Percentiles rank a stretch among this genome's conserved stretches.
Conservation (phyloP, 305 asterid genomes). For the Fraxinus sp. region DNA sequence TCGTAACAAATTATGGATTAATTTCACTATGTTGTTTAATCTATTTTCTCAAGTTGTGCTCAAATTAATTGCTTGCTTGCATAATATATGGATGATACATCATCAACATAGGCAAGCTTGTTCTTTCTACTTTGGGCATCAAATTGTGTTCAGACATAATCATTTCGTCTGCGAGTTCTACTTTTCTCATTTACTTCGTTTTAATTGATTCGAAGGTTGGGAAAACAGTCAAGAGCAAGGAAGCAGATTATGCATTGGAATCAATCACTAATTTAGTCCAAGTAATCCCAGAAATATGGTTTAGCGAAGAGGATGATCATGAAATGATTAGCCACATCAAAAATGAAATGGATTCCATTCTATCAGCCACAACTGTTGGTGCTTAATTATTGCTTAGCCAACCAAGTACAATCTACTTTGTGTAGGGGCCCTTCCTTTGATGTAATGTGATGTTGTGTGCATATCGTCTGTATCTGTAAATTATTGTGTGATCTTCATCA, state of each 20-base stretch:
- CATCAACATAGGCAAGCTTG: background rate
- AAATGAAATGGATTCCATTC: constrained; percentile 56
- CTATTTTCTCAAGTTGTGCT: too few relatives aligned
- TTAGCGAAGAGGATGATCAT: constrained; percentile 26
- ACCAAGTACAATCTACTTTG: constrained; percentile 17
- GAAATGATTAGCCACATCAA: constrained; percentile 27
- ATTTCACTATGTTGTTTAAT: too few relatives aligned
- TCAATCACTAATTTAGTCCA: constrained; percentile 41
- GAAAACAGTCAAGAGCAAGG: constrained; percentile 41
- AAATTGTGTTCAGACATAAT: background rate
- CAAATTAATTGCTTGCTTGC: too few relatives aligned
- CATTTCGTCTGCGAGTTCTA: background rate
- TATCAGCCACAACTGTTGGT: constrained; percentile 51
- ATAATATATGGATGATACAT: background rate
- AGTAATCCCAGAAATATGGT: constrained; percentile 69
- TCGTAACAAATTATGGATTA: too few relatives aligned
- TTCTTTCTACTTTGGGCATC: background rate
- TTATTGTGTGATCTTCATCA: background rate
- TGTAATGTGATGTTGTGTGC: constrained; percentile 17
- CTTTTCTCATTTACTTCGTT: too few relatives aligned
- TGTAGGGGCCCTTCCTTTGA: constrained; percentile 7
- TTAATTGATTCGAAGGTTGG: constrained; percentile 31
- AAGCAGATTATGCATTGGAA: constrained; percentile 73
- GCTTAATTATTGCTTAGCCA: too few relatives aligned
- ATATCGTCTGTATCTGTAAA: constrained; percentile 12